phyloP scores from a whole-genome alignment of 1,284 basidiomycete species.

The Ustilago lituana region DNA sequence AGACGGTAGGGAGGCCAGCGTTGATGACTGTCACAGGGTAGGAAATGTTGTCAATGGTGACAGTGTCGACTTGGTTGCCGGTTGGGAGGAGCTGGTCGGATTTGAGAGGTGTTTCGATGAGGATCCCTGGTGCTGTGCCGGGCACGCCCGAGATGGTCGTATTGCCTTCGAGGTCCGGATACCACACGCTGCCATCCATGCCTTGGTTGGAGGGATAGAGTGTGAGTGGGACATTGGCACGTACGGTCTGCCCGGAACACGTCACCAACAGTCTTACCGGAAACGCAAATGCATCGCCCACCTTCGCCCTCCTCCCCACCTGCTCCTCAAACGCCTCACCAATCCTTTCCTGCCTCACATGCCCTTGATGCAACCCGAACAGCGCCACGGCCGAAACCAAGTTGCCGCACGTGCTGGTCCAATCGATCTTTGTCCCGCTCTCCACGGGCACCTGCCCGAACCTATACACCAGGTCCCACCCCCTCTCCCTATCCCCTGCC shows the following conservation, averaged over 20 bases:
- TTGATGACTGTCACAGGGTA: slow-evolving; percentile 56
- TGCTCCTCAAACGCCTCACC: slow-evolving; percentile 8
- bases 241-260: slow-evolving; percentile 52
- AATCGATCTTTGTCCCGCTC: slow-evolving; percentile 48
- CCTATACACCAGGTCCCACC: slow-evolving; percentile 62
- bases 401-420: slow-evolving; percentile 64
- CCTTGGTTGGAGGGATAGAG: background rate
- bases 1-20: slow-evolving; percentile 61
- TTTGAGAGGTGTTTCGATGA: slow-evolving; percentile 58
- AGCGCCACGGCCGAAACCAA: slow-evolving; percentile 62
- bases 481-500: slow-evolving; percentile 17
- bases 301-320: background rate
- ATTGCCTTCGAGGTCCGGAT: slow-evolving; percentile 37
- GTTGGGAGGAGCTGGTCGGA: slow-evolving; percentile 42
- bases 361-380: slow-evolving; percentile 43
- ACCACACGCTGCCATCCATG: slow-evolving; percentile 20
- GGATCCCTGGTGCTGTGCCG: slow-evolving; percentile 53
- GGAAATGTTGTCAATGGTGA: slow-evolving; percentile 8
- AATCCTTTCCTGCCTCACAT: slow-evolving; percentile 25
- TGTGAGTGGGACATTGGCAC: slow-evolving; percentile 52
- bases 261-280: slow-evolving; percentile 53
- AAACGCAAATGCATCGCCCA: slow-evolving; percentile 17
- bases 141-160: slow-evolving; percentile 63
- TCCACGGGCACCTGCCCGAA: slow-evolving; percentile 65
- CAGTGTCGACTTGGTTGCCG: slow-evolving; percentile 41